Conservation (phyloP, 2,329 filamentous ascomycete genomes). For the Penicillium sp. region DNA sequence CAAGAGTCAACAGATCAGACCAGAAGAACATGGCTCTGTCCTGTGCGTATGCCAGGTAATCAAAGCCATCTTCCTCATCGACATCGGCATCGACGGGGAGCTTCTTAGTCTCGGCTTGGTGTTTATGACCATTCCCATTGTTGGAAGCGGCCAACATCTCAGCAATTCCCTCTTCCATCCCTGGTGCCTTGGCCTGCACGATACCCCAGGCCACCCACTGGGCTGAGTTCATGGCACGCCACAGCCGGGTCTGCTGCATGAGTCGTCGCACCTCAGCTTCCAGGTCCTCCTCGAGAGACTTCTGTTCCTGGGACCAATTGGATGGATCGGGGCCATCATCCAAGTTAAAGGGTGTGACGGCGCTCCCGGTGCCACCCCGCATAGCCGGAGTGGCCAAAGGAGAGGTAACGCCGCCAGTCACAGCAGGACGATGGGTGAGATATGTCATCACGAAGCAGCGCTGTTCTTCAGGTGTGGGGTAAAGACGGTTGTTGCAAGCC, state of each 20-base stretch:
- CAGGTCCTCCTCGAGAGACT: conserved; percentile 59
- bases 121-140: conserved; percentile 7
- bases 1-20: conserved; percentile 80
- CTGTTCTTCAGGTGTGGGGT: conserved; percentile 80
- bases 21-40: conserved; percentile 91
- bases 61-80: conserved; percentile 73
- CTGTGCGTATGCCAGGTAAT: conserved; percentile 89
- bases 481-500: conserved; percentile 66
- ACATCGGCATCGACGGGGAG: conserved; percentile 48
- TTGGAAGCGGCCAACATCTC: conserved; percentile 16
- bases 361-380: conserved; percentile 53
- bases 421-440: conserved; percentile 71
- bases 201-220: conserved; percentile 97
- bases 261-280: conserved; percentile 70
- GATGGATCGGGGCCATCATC: conserved; percentile 63
- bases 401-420: conserved; percentile 23
- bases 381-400: conserved; percentile 39
- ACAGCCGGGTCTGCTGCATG: conserved; percentile 75
- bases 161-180: conserved; percentile 54
- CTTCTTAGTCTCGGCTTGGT: conserved; percentile 18
- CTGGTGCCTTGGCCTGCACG: conserved; percentile 85
- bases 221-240: conserved; percentile 83
- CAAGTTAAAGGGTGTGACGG: conserved; percentile 71
- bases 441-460: conserved; percentile 83
- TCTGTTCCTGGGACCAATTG: conserved; percentile 62